A percentile compares a stretch with the other conserved stretches of the same genome.
phyloP scores from a whole-genome alignment of 2,329 filamentous ascomycete species.

The Fusarium denticulatum region DNA sequence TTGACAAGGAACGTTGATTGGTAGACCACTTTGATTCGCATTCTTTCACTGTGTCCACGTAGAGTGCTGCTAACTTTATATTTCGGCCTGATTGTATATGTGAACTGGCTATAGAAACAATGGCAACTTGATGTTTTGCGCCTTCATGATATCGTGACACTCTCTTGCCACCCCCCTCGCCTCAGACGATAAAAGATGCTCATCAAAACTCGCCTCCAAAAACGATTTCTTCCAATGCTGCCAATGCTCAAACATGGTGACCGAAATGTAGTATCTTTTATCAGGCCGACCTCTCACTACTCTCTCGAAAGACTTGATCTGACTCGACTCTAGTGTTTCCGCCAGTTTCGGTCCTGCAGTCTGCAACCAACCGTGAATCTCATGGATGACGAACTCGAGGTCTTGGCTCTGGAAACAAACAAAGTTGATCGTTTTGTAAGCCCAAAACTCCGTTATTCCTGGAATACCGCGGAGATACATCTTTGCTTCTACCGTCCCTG shows the following conservation, averaged over 20 bases:
- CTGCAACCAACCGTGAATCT: constrained; percentile 7
- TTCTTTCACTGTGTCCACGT: accelerated
- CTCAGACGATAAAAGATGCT: neutral
- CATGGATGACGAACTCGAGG: neutral
- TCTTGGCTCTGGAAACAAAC: accelerated
- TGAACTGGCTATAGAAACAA: neutral
- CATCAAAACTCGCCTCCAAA: neutral
- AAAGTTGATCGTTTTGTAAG: neutral
- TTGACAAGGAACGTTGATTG: neutral
- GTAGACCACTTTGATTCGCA: neutral
- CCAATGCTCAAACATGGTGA: constrained; percentile 20
- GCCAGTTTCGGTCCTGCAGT: neutral
- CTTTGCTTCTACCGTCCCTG: neutral
- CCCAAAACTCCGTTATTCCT: neutral
- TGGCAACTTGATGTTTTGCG: neutral
- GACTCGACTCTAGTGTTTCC: neutral
- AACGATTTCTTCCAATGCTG: constrained; percentile 5
- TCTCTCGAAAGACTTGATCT: neutral
- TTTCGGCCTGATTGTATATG: accelerated
- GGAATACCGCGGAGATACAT: neutral
- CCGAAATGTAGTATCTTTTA: neutral
- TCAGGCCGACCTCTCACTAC: neutral
- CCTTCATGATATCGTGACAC: constrained; percentile 17
- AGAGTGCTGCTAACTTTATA: neutral
- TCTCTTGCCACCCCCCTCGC: neutral